phyloP scores from a whole-genome alignment of 192 early-diverging fungal genomes.

The Phycomyces blakesleeanus region DNA sequence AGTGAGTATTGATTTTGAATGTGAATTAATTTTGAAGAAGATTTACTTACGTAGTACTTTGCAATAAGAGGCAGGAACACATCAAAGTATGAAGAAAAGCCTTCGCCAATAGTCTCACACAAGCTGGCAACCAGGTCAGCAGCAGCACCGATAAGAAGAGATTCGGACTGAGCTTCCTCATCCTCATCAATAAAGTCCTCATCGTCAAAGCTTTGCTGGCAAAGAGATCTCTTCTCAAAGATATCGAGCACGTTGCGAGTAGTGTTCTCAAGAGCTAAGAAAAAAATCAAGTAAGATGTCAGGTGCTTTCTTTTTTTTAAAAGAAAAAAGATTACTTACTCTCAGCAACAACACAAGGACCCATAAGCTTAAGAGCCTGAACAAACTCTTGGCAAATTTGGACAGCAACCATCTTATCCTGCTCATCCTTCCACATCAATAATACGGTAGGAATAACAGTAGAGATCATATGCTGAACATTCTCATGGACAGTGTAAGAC shows the following conservation, averaged over 20 bases:
- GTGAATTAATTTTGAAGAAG: not conserved
- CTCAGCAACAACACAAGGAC: slow-evolving; percentile 64
- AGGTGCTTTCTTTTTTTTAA: no score
- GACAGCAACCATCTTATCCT: slow-evolving; percentile 77
- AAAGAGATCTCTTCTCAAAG: slow-evolving; percentile 71
- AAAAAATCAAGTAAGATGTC: not conserved
- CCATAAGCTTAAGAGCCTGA: slow-evolving; percentile 67
- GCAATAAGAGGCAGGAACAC: slow-evolving; percentile 77
- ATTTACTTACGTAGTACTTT: slow-evolving; percentile 63
- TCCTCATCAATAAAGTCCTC: slow-evolving; percentile 70
- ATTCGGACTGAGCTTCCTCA: slow-evolving; percentile 82
- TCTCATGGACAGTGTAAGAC: slow-evolving; percentile 66
- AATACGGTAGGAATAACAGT: slow-evolving; percentile 69
- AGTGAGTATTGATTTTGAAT: not conserved
- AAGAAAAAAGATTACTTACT: slow-evolving; percentile 24
- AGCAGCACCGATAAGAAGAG: slow-evolving; percentile 72
- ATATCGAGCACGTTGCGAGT: slow-evolving; percentile 46
- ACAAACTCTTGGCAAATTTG: slow-evolving; percentile 74
- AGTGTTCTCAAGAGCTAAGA: slow-evolving; percentile 28
- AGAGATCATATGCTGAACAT: slow-evolving; percentile 66
- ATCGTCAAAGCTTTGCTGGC: slow-evolving; percentile 69
- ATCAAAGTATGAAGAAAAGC: slow-evolving; percentile 72
- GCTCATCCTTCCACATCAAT: slow-evolving; percentile 74
- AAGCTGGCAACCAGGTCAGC: slow-evolving; percentile 80
- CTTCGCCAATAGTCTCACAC: slow-evolving; percentile 67